Base-by-base conservation (phyloP, 306 rosid genomes). In the Glycine tomentella region DNA sequence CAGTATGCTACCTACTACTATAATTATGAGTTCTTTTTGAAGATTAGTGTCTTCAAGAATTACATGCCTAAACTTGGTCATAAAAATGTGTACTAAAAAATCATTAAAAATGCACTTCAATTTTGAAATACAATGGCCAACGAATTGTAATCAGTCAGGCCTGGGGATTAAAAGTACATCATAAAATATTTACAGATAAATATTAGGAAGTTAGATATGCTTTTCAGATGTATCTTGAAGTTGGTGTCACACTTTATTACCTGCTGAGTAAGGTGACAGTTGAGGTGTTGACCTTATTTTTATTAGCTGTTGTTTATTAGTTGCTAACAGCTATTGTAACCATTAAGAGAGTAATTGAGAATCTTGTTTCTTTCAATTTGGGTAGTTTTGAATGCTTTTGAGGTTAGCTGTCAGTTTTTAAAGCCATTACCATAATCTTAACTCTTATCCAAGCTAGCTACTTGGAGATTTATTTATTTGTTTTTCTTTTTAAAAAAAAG, bases 1-100 rank as follows among this genome's bases (percentile, higher is more conserved):
- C 68, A 69, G 99, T 93, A 90, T 59, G 78, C 78, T 80, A 46
- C 87, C 74, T 83, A n/a, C 72, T 62, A 9, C 79, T 68, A 20
- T 52, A 65, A 56, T 68, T 72, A 16, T 81, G 45, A 16, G 58
- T 16, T 61, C 31, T 77, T 77, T 67, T 34, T 40, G 13, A 50
- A 6, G 5, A 56, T 74, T 49, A 40, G 71, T 75, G 17, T 42
- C 61, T 70, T 33, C 10, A 15, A 56, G 40, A 15, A 55, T 15
- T 31, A 52, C 58, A 48, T 44, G 58, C 59, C 31, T 66, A 72
- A 68, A 40, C 75, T n/a, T 17, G 7, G 8, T 77, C 31, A 38
- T 42, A 68, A 25, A 48, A 74, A 31, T 46, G 69, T 52, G 61
- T 51, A 68, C 17, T 74, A 16, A 67, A 9, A 59, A 16, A 45